A percentile compares a stretch with the other conserved stretches of the same genome.
These are phyloP conservation scores for Rhynchospora tenuis DNA, from an alignment of 176 grass and related monocot species.

Conservation along the genomic window DNA sequence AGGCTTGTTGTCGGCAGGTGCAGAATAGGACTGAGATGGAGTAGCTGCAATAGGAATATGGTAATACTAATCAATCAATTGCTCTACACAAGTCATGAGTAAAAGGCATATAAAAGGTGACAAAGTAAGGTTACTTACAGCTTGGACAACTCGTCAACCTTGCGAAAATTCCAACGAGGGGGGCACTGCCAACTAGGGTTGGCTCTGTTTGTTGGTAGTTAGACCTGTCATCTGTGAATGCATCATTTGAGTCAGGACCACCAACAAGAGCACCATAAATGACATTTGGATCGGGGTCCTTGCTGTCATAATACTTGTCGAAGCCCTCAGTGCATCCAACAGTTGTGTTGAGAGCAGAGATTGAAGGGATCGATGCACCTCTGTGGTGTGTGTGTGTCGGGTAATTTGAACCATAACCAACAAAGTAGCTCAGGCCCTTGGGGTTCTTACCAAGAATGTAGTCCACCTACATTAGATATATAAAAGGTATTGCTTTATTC, in stretches of 20 bases:
- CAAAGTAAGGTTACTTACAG: constrained; percentile 9
- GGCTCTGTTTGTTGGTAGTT: constrained; percentile 79
- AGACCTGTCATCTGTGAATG: constrained; percentile 56
- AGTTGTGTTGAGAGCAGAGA: constrained; percentile 17
- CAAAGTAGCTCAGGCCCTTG: constrained; percentile 77
- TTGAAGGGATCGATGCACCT: constrained; percentile 74
- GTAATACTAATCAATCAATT: neutral
- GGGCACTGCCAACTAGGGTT: constrained; percentile 49
- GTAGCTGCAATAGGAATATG: neutral
- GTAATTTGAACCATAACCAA: constrained; percentile 52
- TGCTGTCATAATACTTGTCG: constrained; percentile 61
- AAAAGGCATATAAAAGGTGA: constrained; percentile 1
- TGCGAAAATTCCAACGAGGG: constrained; percentile 67
- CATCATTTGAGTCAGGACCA: constrained; percentile 59
- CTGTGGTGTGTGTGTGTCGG: constrained; percentile 79
- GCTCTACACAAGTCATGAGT: neutral
- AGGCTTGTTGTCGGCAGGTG: neutral
- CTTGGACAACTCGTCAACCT: constrained; percentile 27
- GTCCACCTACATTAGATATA: constrained; percentile 37
- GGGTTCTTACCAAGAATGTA: constrained; percentile 89
- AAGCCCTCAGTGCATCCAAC: constrained; percentile 78
- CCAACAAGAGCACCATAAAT: constrained; percentile 74
- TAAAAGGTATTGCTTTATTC: neutral
- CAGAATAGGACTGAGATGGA: neutral
- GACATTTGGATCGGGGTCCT: constrained; percentile 55